phyloP scores from a whole-genome alignment of 306 rosid species.

The Cucumis cinereus region DNA sequence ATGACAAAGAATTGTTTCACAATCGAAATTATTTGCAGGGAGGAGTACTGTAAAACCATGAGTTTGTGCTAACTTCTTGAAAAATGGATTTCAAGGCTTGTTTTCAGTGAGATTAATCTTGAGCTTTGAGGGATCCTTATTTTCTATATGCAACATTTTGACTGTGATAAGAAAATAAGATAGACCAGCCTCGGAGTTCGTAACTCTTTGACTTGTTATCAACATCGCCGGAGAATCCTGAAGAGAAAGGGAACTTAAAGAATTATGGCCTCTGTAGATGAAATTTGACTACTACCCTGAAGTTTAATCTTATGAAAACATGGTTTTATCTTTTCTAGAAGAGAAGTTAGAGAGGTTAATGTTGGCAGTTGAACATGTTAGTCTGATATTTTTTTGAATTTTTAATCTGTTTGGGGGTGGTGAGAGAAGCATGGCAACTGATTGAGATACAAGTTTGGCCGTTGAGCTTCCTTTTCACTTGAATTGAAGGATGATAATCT shows the following conservation, averaged over 20 bases:
- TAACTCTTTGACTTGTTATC: background rate
- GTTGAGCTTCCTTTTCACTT: background rate
- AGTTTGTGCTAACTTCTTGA: background rate
- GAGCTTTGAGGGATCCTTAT: background rate
- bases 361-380: background rate
- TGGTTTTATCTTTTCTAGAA: background rate
- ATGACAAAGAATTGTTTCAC: background rate
- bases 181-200: background rate
- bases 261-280: background rate
- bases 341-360: background rate
- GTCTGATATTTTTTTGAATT: background rate
- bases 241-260: background rate
- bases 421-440: background rate
- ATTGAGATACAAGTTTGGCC: background rate
- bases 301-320: background rate
- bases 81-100: background rate
- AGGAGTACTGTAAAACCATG: background rate
- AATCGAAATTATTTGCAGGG: background rate
- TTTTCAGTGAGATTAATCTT: background rate
- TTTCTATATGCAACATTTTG: background rate
- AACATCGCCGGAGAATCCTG: background rate
- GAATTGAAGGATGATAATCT: background rate
- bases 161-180: background rate
- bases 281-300: background rate
- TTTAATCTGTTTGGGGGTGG: background rate